Percentiles rank a stretch among this genome's conserved stretches.
These are phyloP conservation scores for Phytopythium boreale DNA, from an alignment of 352 stramenopile genomes.

Conservation along the genomic window DNA sequence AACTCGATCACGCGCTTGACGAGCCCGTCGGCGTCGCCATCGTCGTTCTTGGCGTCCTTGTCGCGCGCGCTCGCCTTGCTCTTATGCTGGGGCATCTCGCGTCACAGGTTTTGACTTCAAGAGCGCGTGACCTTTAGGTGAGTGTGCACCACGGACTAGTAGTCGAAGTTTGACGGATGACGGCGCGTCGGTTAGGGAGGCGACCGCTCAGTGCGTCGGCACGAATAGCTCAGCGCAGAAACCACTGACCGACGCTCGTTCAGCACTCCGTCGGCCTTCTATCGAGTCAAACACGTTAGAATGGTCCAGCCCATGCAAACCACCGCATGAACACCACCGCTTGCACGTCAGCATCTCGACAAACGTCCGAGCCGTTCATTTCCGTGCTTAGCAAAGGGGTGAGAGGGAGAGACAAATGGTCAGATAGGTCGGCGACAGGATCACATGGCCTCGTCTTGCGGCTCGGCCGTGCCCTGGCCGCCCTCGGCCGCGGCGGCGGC, in stretches of 20 bases:
- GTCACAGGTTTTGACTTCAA: neutral
- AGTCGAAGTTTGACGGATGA: neutral
- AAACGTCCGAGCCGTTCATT: neutral
- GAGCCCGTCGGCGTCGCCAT: constrained; percentile 29
- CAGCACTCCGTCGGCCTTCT: neutral
- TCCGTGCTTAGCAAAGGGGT: neutral
- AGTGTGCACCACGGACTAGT: no score
- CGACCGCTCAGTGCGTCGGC: neutral
- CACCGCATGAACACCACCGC: neutral
- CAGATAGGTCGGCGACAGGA: neutral
- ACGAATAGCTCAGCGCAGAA: neutral
- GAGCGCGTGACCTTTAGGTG: no score
- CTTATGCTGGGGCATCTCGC: constrained; percentile 27
- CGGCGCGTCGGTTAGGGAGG: neutral
- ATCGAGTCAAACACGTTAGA: neutral
- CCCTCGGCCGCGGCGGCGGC: constrained; percentile 19
- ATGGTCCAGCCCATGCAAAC: neutral
- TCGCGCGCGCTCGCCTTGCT: constrained; percentile 28
- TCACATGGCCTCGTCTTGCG: constrained; percentile 58
- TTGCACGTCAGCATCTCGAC: neutral
- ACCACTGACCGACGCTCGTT: neutral
- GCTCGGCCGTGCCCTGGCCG: constrained; percentile 34
- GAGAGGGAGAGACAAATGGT: neutral
- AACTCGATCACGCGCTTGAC: constrained; percentile 68
- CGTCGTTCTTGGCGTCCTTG: constrained; percentile 18